Conservation (phyloP, 257 asterid genomes). For the Solanum ossicruentum region DNA sequence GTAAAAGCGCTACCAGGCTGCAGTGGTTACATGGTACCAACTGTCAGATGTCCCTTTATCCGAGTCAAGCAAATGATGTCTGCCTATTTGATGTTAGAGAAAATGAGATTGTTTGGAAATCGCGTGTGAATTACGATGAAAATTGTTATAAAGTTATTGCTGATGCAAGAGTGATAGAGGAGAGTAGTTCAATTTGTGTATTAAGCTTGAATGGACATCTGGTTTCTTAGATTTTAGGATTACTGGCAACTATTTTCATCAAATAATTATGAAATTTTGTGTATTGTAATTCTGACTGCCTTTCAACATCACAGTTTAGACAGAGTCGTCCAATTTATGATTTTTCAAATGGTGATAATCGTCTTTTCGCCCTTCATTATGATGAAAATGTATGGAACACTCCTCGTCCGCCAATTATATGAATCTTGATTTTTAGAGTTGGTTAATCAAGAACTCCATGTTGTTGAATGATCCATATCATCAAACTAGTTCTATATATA, state of each 20-base stretch:
- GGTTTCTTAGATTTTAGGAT: constrained; percentile 69
- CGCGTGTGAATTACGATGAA: constrained; percentile 42
- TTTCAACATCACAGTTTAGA: no score
- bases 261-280: no score
- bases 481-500: no score
- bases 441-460: not conserved
- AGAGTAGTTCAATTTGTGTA: constrained; percentile 44
- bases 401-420: constrained; percentile 30
- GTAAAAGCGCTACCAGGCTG: not conserved
- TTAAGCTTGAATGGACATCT: constrained; percentile 63
- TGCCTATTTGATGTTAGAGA: constrained; percentile 62
- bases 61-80: constrained; percentile 62
- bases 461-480: no score
- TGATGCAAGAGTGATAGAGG: constrained; percentile 82
- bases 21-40: not conserved
- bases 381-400: constrained; percentile 77
- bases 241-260: no score
- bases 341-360: constrained; percentile 4
- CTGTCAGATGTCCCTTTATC: constrained; percentile 52
- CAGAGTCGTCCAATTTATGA: no score
- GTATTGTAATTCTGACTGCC: no score
- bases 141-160: not conserved
- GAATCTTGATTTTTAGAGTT: constrained; percentile 4
- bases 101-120: constrained; percentile 62
- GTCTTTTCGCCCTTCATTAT: constrained; percentile 65